phyloP scores from a whole-genome alignment of 116 monocot genomes.

The Phalaenopsis hybrid region DNA sequence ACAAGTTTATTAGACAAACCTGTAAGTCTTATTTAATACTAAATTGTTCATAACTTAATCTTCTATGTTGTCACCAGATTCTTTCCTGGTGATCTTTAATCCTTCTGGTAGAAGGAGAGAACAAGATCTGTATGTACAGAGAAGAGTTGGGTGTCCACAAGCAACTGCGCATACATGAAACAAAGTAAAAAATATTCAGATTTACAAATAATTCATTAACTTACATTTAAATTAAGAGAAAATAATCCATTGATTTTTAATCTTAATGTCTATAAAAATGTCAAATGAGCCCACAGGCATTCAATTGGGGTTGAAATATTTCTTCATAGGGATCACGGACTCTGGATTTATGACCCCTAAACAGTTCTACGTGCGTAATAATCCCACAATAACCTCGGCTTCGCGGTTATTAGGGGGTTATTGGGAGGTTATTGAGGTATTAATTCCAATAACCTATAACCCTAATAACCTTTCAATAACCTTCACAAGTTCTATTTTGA shows the following conservation, averaged over 20 bases:
- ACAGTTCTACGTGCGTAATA: too few species aligned
- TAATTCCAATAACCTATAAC: too few species aligned
- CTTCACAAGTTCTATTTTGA: too few species aligned
- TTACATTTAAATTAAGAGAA: background rate
- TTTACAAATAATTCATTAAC: background rate
- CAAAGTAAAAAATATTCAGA: background rate
- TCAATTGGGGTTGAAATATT: too few species aligned
- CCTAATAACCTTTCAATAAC: too few species aligned
- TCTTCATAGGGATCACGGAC: too few species aligned
- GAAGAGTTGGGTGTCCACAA: conserved; percentile 95
- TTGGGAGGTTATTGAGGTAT: too few species aligned
- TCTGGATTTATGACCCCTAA: too few species aligned
- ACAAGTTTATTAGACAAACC: background rate
- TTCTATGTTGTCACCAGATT: conserved; percentile 8
- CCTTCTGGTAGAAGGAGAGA: conserved; percentile 83
- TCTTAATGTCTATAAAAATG: too few species aligned
- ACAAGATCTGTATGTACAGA: conserved; percentile 95
- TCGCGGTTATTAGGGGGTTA: too few species aligned
- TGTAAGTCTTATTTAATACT: background rate
- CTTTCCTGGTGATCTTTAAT: conserved; percentile 2
- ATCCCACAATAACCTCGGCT: too few species aligned
- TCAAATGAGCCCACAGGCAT: too few species aligned
- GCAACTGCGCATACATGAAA: conserved; percentile 47
- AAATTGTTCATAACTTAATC: background rate
- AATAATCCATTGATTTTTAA: background rate